Percentiles rank a stretch among this genome's conserved stretches.
phyloP scores from a whole-genome alignment of 2,329 filamentous ascomycete genomes.

The Diplodia scrobiculata region DNA sequence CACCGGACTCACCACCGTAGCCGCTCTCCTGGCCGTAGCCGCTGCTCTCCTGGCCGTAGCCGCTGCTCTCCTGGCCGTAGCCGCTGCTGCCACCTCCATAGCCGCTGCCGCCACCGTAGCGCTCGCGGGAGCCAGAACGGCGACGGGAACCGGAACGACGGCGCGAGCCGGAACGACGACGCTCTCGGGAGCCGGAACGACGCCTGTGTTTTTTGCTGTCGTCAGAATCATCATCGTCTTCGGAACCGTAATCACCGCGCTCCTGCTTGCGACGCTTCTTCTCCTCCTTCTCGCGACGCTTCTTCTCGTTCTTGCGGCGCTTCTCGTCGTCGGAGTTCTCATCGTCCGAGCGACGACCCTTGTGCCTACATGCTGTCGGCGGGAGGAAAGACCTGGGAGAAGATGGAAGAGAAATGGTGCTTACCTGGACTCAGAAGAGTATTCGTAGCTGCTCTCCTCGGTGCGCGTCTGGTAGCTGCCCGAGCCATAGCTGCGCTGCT shows the following conservation, averaged over 20 bases:
- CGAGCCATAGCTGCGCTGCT: constrained; percentile 52
- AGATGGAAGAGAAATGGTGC: constrained; percentile 28
- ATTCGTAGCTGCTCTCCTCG: constrained; percentile 52
- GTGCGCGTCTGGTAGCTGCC: constrained; percentile 62
- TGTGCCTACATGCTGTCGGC: constrained; percentile 35
- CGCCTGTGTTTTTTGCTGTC: constrained; percentile 18
- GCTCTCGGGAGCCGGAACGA: constrained; percentile 30
- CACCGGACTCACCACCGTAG: constrained; percentile 30
- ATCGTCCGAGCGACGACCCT: constrained; percentile 39
- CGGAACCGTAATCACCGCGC: constrained; percentile 10
- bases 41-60: constrained; percentile 29
- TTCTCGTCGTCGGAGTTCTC: constrained; percentile 37
- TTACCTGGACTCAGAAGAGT: constrained; percentile 48
- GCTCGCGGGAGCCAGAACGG: constrained; percentile 4
- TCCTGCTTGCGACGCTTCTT: constrained; percentile 46
- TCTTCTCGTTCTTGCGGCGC: constrained; percentile 40
- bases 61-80: constrained; percentile 28
- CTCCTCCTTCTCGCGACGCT: constrained; percentile 48
- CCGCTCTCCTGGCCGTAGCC: constrained; percentile 28
- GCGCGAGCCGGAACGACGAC: constrained; percentile 25
- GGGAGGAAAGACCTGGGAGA: background rate
- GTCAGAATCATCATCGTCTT: constrained; percentile 3
- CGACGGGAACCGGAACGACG: constrained; percentile 8
- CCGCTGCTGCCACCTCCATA: constrained; percentile 4
- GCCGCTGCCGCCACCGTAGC: background rate